Evolutionary conservation across 2,329 filamentous ascomycete species (phyloP), one percentile per base, ranked within the genome.

Genomic region (Fusarium sarcochroum): DNA sequence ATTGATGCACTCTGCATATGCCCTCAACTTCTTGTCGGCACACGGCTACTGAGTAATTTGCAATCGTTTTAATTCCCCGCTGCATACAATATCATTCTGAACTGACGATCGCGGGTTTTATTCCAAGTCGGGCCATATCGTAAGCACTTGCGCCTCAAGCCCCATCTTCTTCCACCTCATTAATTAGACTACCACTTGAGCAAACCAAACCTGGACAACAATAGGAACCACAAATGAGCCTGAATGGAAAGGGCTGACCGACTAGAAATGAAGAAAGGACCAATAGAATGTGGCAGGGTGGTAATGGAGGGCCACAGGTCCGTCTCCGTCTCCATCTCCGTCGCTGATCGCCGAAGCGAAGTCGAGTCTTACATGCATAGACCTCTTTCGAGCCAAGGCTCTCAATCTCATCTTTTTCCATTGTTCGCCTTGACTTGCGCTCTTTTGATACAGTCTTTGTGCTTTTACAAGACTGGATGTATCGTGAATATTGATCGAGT

Each of bases 361-460:
- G 45, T 56, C 45, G 27, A 69, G 66, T 66, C 66, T 69, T 57
- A 67, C 66, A 52, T 69, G 66, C 66, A 69, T 69, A 49, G 48
- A 58, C 48, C 66, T 61, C 42, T 49, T 37, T 45, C 15, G 49
- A 62, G 61, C 35, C 57, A 47, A 50, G 47, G 63, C 63, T 67
- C 61, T 38, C 48, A 11, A 45, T 66, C 40, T 52, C 44, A 35
- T 41, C 54, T 47, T 58, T 37, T 69, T 66, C 58, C 61, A 66
- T 66, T 58, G 38, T 57, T 55, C 45, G 35, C 21, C 47, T 30
- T 25, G 35, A 18, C 47, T 30, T 25, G 42, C 30, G 44, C 27
- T 47, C 34, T 52, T 48, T 37, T 46, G 32, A 51, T 18, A 18
- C 45, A 23, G 13, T n/a, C 20, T 38, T 40, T 32, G 35, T 18